phyloP scores from a whole-genome alignment of 2,329 filamentous ascomycete genomes.

The Didymella keratinophila region DNA sequence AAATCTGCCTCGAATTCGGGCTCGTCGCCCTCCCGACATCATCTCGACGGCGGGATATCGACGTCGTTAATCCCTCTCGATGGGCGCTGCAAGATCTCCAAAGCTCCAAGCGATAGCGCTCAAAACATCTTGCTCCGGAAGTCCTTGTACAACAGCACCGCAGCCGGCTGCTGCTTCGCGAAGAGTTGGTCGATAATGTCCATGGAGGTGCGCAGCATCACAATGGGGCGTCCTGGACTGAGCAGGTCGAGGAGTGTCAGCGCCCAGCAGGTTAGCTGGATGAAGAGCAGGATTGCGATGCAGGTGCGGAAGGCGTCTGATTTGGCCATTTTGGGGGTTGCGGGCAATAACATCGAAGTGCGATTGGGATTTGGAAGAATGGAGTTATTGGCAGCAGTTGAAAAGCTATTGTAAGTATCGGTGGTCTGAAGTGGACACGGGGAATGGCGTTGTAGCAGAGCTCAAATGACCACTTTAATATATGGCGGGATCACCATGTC shows the following conservation, averaged over 20 bases:
- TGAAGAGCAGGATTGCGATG: slow-evolving; percentile 41
- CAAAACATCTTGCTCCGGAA: slow-evolving; percentile 25
- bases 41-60: background rate
- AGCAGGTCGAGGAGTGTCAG: slow-evolving; percentile 43
- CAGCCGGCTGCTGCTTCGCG: slow-evolving; percentile 28
- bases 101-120: background rate
- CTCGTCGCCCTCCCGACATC: too few species aligned
- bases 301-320: slow-evolving; percentile 38
- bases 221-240: slow-evolving; percentile 38
- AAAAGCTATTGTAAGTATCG: background rate
- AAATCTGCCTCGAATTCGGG: background rate
- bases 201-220: slow-evolving; percentile 31
- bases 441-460: slow-evolving; percentile 7
- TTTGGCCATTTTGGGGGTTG: slow-evolving; percentile 34
- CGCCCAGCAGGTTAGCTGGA: slow-evolving; percentile 44
- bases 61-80: background rate
- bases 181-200: slow-evolving; percentile 29
- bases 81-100: background rate
- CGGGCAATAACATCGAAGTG: too few species aligned
- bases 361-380: too few species aligned
- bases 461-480: slow-evolving; percentile 15
- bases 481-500: slow-evolving; percentile 15
- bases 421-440: slow-evolving; percentile 12
- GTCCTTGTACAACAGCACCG: slow-evolving; percentile 29
- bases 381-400: too few species aligned